Conservation (phyloP, 2,329 filamentous ascomycete genomes). For the Penicillium sp. region DNA sequence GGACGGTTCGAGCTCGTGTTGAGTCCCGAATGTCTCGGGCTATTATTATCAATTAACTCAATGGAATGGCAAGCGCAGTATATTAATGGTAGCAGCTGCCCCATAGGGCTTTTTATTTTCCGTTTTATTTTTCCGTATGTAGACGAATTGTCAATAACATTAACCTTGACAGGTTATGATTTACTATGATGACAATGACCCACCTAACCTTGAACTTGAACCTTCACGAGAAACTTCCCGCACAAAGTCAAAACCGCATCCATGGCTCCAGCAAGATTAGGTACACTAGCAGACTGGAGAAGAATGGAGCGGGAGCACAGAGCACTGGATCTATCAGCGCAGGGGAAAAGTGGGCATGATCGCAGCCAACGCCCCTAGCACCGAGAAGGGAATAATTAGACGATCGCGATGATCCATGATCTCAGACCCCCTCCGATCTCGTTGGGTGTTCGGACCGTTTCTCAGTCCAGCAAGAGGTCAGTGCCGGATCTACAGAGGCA, state of each 20-base stretch:
- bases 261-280: background rate
- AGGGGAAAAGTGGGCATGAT: background rate
- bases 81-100: no score
- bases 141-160: no score
- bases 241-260: background rate
- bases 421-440: constrained; percentile 2
- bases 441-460: constrained; percentile 1
- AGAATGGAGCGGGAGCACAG: background rate
- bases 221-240: background rate
- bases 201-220: background rate
- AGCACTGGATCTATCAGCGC: background rate
- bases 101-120: no score
- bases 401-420: constrained; percentile 20
- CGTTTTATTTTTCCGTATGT: no score
- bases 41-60: background rate
- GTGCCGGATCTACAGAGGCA: background rate
- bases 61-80: background rate
- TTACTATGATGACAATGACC: background rate
- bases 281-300: background rate
- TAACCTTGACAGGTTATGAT: no score
- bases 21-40: background rate
- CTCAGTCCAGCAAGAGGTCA: background rate
- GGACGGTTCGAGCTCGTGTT: background rate
- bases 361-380: background rate
- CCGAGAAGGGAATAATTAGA: constrained; percentile 22